Evolutionary conservation across 257 asterid genomes (phyloP), one percentile per base, ranked within the genome.

Genomic region (Gentiana macrophylla): DNA sequence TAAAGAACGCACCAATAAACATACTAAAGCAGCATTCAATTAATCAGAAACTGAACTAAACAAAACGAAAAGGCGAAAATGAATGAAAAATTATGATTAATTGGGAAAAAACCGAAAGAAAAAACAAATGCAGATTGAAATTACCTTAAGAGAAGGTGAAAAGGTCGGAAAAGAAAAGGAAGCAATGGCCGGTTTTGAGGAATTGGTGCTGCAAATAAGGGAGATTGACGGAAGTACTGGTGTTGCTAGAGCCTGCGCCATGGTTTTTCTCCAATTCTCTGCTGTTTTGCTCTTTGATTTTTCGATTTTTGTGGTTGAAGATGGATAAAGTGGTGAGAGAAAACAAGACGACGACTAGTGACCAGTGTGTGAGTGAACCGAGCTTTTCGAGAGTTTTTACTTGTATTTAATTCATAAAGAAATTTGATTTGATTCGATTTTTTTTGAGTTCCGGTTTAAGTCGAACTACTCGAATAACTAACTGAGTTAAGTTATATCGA

Each of bases 221-320:
- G 81, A 68, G 62, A 77, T 75, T 0, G 97, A 83, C 5, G 94
- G 97, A 50, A 72, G 70, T 0, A 83, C 75, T n/a, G 97, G 94
- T 33, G 86, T 72, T 34, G 89, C 92, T 45, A 83, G 35, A 13
- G 86, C 67, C 52, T 71, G 89, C 57, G 89, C 95, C 95, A 83
- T 89, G 52, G 66, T 13, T 8, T 12, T 45, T 7, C n/a, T 48
- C 8, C 3, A 45, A n/a, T 44, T 4, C 32, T 15, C 5, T 45
- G 3, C 35, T 58, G 46, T 6, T 35, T n/a, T 41, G 6, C 46
- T 41, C 48, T 4, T 48, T 58, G 46, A 35, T 35, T n/a, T 41
- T 41, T 10, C 10, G 46, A 41, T 41, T 41, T 41, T 41, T 4
- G 9, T 41, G 46, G 46, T 41, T 41, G 46, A 41, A 41, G 1